Evolutionary conservation across 2,329 filamentous ascomycete species (phyloP), one percentile per base, ranked within the genome.

Genomic region (Stachybotrys chartarum): DNA sequence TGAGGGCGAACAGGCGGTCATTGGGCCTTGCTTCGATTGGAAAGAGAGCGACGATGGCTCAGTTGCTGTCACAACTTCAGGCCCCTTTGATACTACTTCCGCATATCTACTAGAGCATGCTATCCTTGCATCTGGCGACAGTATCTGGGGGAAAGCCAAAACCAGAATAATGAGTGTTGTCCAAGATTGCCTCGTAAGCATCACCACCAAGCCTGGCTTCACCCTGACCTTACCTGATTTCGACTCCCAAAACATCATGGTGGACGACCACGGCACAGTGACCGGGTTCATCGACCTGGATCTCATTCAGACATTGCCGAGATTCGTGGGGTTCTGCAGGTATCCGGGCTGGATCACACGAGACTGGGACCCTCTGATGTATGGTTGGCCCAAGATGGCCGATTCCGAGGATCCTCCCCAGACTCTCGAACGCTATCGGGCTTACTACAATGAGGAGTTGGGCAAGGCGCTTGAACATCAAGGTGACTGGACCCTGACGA

Each of bases 321-420:
- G 53, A 17, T 52, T 35, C 24, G 3, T 54, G 5, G 59, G 58
- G 18, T 57, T 55, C 42, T 42, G 42, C 7, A 45, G 51, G 30
- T 62, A 61, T 30, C 59, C 59, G 4, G 32, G 47, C 1, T 61
- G 57, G 58, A 54, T 62, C 16, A 61, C 57, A 30, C 57, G 59
- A 17, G 60, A 61, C 32, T 62, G 59, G 59, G 59, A 61, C 44
- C 55, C 56, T 10, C 39, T 55, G 11, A 58, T 57, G 53, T 62
- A 61, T 14, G 56, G 57, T 0, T 62, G 57, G 44, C 45, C 55
- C 1, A 17, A 59, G 45, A 39, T 51, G 11, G 35, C 51, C n/a
- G 52, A 55, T 45, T 52, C 50, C 17, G 57, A 60, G 50, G 55
- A 60, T 45, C 56, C 58, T n/a, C 58, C 57, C 31, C 35, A 58